Base-by-base conservation (phyloP, 2,329 filamentous ascomycete species). In the Aspergillus terreus region DNA sequence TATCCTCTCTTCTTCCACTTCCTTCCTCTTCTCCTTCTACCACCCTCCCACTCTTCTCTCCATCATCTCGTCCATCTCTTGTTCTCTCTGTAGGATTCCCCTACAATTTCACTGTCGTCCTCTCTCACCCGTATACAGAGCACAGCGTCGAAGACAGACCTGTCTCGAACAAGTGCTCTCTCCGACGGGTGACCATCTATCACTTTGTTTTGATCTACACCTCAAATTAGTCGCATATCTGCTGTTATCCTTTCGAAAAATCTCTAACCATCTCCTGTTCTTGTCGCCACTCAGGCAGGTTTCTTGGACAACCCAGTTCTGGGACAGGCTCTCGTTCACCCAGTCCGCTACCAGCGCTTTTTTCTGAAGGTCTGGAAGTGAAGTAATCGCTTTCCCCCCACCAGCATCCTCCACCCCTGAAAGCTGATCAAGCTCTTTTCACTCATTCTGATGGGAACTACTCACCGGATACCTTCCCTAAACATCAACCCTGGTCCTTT, bases 41-140 rank as follows among this genome's bases (percentile, higher is more conserved):
- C 43, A 46, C 30, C 27, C 30, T 19, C 40, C 32, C 12, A 38
- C 44, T 36, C 23, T 52, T 21, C 40, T 49, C n/a, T 43, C 32
- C 30, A 42, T 15, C 30, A 44, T 27, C 36, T 30, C 41, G 12
- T 14, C 36, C 17, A 44, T 42, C n/a, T 33, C 15, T 47, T 52
- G 23, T 30, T 30, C 6, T 11, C 11, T 30, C 27, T 30, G 27
- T 30, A 30, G 27, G 27, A 30, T 30, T 10, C 27, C 7, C 27
- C 35, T 38, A n/a, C 35, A n/a, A 6, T 5, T 38, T 12, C 1
- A 9, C 35, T n/a, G 12, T 38, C 6, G 35, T 38, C 35, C 9
- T 17, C 14, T 4, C 12, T 30, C 10, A 30, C 27, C 27, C 27
- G 9, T 30, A 30, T 30, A 30, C 27, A 30, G 27, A 30, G 27